These are phyloP conservation scores for Agastache rugosa DNA, from an alignment of 257 asterid species.

Conservation along the genomic window DNA sequence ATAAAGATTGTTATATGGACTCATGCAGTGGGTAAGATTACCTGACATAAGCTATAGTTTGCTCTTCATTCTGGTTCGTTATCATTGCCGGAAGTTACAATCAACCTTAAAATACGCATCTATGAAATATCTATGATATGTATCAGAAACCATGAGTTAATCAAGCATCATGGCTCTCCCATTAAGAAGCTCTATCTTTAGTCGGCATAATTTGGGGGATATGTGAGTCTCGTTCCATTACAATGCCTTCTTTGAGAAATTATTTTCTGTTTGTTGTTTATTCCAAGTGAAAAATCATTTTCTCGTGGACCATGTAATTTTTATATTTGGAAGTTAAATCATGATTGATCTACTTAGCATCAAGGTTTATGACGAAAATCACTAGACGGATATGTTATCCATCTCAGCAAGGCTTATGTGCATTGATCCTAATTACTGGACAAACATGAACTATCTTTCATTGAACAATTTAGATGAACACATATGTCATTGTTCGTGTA, in stretches of 20 bases:
- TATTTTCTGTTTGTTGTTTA: background rate
- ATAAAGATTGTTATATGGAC: slow-evolving; percentile 92
- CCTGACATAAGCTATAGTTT: slow-evolving; percentile 5
- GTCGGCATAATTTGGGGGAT: background rate
- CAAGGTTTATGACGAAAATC: background rate
- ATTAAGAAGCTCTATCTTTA: background rate
- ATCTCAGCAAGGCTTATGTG: background rate
- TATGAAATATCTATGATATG: background rate
- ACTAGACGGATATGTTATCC: background rate
- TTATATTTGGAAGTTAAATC: slow-evolving; percentile 8
- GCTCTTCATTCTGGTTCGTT: slow-evolving; percentile 12
- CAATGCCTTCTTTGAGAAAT: background rate
- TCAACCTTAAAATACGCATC: background rate
- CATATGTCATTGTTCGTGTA: background rate
- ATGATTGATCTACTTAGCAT: background rate
- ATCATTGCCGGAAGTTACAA: background rate
- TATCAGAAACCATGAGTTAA: background rate
- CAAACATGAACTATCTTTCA: background rate
- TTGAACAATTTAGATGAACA: background rate
- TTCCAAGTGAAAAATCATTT: background rate
- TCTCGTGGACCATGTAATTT: background rate
- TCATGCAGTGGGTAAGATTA: slow-evolving; percentile 79
- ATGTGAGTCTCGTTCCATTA: background rate
- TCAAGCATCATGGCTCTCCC: background rate
- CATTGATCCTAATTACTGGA: background rate